phyloP scores from a whole-genome alignment of 2,329 filamentous ascomycete genomes.

The Teratosphaeriaceae sp. region DNA sequence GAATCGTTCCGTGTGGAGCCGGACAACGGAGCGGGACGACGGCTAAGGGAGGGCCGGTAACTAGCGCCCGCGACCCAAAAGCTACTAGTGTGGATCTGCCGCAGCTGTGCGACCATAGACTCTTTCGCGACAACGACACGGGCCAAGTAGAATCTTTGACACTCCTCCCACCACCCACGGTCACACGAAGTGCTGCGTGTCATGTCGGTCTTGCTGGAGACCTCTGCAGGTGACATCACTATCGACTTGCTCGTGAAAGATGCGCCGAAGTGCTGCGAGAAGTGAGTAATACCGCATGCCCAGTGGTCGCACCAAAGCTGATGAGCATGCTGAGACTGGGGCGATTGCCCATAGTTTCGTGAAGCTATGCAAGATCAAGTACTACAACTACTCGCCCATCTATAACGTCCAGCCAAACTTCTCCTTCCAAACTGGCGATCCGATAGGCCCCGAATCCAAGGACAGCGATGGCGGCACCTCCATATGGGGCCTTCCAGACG shows the following conservation, averaged over 20 bases:
- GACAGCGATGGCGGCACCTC: constrained; percentile 89
- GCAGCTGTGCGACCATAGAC: too few species aligned
- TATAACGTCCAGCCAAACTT: constrained; percentile 92
- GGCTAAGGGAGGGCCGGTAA: too few species aligned
- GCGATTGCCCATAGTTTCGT: constrained; percentile 62
- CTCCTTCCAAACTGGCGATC: constrained; percentile 93
- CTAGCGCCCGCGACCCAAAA: too few species aligned
- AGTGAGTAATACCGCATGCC: constrained; percentile 53
- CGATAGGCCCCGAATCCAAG: constrained; percentile 74
- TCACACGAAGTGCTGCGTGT: too few species aligned
- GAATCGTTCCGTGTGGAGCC: too few species aligned
- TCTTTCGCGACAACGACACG: too few species aligned
- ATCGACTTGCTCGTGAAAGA: constrained; percentile 87
- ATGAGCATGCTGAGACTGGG: constrained; percentile 49
- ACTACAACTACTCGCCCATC: constrained; percentile 95
- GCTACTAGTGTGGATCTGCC: too few species aligned
- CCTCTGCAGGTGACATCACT: constrained; percentile 86
- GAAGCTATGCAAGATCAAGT: constrained; percentile 98
- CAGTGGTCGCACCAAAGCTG: constrained; percentile 37
- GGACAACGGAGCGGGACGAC: too few species aligned
- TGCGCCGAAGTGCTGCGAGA: constrained; percentile 87
- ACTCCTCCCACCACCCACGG: too few species aligned
- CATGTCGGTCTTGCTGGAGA: constrained; percentile 94
- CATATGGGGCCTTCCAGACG: constrained; percentile 79
- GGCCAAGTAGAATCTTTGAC: too few species aligned